phyloP scores from a whole-genome alignment of 1,284 basidiomycete species.

The Papiliotrema laurentii region DNA sequence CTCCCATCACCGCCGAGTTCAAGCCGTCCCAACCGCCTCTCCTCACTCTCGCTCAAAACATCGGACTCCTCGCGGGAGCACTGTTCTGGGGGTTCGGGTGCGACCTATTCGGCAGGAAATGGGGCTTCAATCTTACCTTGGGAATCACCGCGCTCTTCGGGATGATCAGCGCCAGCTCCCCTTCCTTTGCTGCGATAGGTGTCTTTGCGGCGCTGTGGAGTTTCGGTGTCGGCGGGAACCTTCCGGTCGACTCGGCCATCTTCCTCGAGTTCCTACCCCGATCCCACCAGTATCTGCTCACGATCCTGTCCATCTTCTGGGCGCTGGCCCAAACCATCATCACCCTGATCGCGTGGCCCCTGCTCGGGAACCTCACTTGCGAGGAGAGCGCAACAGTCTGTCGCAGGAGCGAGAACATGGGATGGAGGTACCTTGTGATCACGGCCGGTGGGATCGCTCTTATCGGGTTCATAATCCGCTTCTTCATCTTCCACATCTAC shows the following conservation, averaged over 20 bases:
- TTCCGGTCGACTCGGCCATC: constrained; percentile 58
- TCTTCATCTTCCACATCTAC: constrained; percentile 50
- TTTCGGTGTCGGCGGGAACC: constrained; percentile 60
- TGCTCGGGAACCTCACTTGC: constrained; percentile 26
- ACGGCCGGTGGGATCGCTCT: constrained; percentile 53
- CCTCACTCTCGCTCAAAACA: constrained; percentile 32
- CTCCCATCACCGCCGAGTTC: constrained; percentile 53
- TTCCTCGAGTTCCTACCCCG: constrained; percentile 58
- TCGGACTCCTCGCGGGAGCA: constrained; percentile 34
- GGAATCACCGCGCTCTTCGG: constrained; percentile 60
- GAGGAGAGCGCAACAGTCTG: constrained; percentile 7
- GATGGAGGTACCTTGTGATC: constrained; percentile 55
- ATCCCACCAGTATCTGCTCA: constrained; percentile 57
- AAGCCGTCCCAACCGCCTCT: constrained; percentile 13
- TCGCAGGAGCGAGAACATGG: constrained; percentile 28
- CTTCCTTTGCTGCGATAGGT: constrained; percentile 55
- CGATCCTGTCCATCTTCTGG: constrained; percentile 63
- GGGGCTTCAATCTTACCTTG: constrained; percentile 60
- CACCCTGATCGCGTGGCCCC: constrained; percentile 30
- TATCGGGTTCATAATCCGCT: constrained; percentile 43
- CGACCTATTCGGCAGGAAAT: constrained; percentile 51
- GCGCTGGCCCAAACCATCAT: constrained; percentile 52
- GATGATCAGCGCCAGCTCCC: constrained; percentile 56
- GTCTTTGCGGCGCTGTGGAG: constrained; percentile 52
- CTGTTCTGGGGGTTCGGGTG: constrained; percentile 53